A percentile compares a stretch with the other conserved stretches of the same genome.
These are phyloP conservation scores for Cladosporium velox DNA, from an alignment of 2,329 filamentous ascomycete species.

Conservation along the genomic window DNA sequence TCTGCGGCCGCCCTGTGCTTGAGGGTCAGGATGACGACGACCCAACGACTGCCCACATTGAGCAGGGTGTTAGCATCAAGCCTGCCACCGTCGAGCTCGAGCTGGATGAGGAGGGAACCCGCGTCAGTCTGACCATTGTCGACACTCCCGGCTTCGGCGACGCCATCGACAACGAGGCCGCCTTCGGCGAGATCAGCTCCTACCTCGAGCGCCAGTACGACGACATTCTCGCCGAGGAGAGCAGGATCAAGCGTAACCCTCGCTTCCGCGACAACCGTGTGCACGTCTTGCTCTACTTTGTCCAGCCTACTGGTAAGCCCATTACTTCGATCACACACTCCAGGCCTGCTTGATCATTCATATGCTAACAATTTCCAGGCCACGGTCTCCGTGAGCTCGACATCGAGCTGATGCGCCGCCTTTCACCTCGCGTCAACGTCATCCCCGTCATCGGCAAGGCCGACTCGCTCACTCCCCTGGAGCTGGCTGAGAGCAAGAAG, in stretches of 20 bases:
- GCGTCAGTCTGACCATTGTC: constrained; percentile 96
- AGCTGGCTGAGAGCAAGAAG: constrained; percentile 99
- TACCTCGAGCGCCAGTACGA: constrained; percentile 99
- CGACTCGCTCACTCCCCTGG: constrained; percentile 92
- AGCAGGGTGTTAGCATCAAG: constrained; percentile 98
- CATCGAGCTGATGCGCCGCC: constrained; percentile 99
- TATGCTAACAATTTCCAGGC: constrained; percentile 22
- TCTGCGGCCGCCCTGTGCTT: constrained; percentile 92
- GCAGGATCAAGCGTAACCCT: constrained; percentile 99
- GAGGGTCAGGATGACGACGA: constrained; percentile 92
- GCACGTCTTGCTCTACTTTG: constrained; percentile 98
- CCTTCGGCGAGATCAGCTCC: constrained; percentile 96
- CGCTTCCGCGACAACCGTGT: constrained; percentile 99
- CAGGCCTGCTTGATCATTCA: neutral
- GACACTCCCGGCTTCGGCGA: constrained; percentile 98
- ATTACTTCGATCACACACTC: neutral
- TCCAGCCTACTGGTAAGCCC: constrained; percentile 80
- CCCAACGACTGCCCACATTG: constrained; percentile 80
- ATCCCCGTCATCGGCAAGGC: constrained; percentile 99
- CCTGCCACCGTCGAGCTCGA: constrained; percentile 95
- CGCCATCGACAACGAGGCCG: constrained; percentile 94
- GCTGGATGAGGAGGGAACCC: constrained; percentile 96
- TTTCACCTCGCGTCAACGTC: constrained; percentile 96
- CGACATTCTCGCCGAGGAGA: constrained; percentile 98
- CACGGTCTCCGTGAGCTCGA: constrained; percentile 92